Base-by-base conservation (phyloP, 257 asterid species). In the Solanum arcanum region DNA sequence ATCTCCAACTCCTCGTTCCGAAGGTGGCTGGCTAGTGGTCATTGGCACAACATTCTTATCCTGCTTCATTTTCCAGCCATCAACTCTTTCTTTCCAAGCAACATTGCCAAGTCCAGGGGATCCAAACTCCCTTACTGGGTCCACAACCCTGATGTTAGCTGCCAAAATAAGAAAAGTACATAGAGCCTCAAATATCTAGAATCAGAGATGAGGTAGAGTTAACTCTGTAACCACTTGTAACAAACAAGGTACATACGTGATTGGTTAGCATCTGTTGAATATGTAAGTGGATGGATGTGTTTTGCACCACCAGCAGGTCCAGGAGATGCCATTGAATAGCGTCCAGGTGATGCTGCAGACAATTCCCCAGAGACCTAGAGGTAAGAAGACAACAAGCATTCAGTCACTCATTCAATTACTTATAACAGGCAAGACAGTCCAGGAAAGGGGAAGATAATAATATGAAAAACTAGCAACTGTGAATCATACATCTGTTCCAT, bases 31-130 rank as follows among this genome's bases (percentile, higher is more conserved):
- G 92, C 98, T 95, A 77, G 95, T 88, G 56, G 98, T 91, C 95
- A 97, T 88, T 62, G 94, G 99, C 69, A 91, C 89, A 74, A 85
- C 95, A 89, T 97, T 95, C 91, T 96, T 97, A 88, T 97, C 98
- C 91, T 96, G 99, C 91, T 96, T 97, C 98, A 95, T 96, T 91
- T 96, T 96, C 99, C 99, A 97, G 91, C 99, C 99, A 89, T 95
- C 82, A 74, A 73, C 99, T 93, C 99, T 95, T 89, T 97, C 99
- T 92, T 96, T 97, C 99, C 99, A 97, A 87, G 99, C 99, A 91
- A 97, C 99, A 92, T 96, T 97, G 82, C 99, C 99, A 86, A 93
- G 60, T 88, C 99, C 99, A 78, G 96, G 93, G 83, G 99, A 96
- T 59, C 98, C 99, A 87, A 94, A 96, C 87, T 93, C 98, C 94